Evolutionary conservation across 148 eudicot species (phyloP), one percentile per base, ranked within the genome.

Genomic region (Rhododendron henanense): DNA sequence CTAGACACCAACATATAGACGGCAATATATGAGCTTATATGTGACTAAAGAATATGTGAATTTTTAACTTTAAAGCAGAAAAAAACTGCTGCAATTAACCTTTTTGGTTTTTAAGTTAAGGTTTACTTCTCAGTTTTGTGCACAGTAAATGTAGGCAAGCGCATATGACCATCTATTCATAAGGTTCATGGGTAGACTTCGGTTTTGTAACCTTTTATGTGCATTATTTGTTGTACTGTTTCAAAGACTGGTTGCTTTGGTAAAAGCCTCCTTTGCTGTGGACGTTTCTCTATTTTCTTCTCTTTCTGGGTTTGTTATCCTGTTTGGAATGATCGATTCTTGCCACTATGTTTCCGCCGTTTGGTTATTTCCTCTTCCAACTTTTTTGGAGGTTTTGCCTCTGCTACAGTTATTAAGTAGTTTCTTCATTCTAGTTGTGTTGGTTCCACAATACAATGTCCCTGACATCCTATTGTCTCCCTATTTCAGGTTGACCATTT

Each of bases 401-500:
- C 8, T 67, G 18, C 39, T n/a, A 41, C 47, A 11, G n/a, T 57
- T 9, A 4, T 59, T 45, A 25, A 75, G 21, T 13, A 14, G 33
- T 61, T 82, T 41, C 28, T 47, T 25, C 33, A 21, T 69, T 44
- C 28, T 71, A 3, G 65, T 65, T 69, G 78, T 16, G 11, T 73
- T 33, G 18, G 44, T 71, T 77, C 10, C 7, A 13, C 81, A 10
- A 53, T 57, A 48, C 35, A 39, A 19, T 57, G 33, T 5, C 76
- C 23, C 41, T 76, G 55, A 77, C 83, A 25, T 81, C 31, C 37
- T 53, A 53, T 41, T 41, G 63, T 90, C 85, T 79, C 25, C 51
- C 23, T 71, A 5, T 65, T 85, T 78, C 91, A 97, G 98, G 99
- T 97, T 82, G 98, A 97, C 50, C 99, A 97, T 91, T 93, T 95